Base-by-base conservation (phyloP, 1,139 yeast species). In the Arxiozyma bovina region DNA sequence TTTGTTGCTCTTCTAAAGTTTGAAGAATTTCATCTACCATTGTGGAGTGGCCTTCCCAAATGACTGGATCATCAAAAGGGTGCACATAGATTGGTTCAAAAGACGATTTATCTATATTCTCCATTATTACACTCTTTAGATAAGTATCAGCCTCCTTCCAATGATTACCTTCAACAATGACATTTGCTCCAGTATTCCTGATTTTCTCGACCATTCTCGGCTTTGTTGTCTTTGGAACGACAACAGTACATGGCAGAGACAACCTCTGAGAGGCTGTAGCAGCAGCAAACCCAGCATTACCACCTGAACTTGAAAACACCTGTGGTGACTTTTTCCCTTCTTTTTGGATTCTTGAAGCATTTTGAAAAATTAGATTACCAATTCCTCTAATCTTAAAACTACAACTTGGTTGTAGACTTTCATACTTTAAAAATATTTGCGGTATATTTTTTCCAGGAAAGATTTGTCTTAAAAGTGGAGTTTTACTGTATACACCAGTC, bases 281-380 rank as follows among this genome's bases (percentile, higher is more conserved):
- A 1, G 87, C 87, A 0, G 91, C 91, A 50, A 82, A 71, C 0
- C 91, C 91, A 0, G 93, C 91, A 64, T 85, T 85, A 0, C 91
- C 91, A 12, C 90, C 91, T n/a, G 87, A 81, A 30, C 87, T 81
- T 8, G 85, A 77, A 65, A 76, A 80, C 6, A 83, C 80, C 41
- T 76, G 78, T 40, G 78, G 73, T 43, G 67, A 64, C 34, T 54
- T 58, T 6, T 53, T 50, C 4, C 52, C 49, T 59, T 52, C 57
- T 11, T 60, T 50, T 21, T 61, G 53, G 15, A 59, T 56, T n/a
- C 52, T 58, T 25, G 42, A 64, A 11, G 70, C 63, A 7, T 72
- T 67, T 45, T 65, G 62, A 22, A 63, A 57, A 21, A 79, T 74
- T 50, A 78, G 70, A 57, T 75, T 62, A 1, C 87, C 83, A 44